Percentiles rank a stretch among this genome's conserved stretches.
Conservation (phyloP, 805 yeast species). For the Ogataea saltuana region DNA sequence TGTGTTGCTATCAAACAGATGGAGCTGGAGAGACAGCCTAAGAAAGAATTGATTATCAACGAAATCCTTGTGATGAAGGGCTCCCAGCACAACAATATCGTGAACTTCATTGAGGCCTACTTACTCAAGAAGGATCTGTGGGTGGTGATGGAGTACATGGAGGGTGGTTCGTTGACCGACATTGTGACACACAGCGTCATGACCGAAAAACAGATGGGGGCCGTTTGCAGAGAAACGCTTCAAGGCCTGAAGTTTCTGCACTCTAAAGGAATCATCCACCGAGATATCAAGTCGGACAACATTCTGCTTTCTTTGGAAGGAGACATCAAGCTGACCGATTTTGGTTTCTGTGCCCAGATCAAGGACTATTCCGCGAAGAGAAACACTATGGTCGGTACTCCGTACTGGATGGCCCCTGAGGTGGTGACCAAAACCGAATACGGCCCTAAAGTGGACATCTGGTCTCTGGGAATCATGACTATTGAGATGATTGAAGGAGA, state of each 20-base stretch:
- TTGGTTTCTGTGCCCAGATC: slow-evolving; percentile 73
- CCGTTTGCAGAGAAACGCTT: slow-evolving; percentile 89
- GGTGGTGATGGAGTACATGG: slow-evolving; percentile 99
- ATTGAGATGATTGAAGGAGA: slow-evolving; percentile 87
- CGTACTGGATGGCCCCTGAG: slow-evolving; percentile 92
- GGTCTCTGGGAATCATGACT: slow-evolving; percentile 85
- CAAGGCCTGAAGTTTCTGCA: slow-evolving; percentile 86
- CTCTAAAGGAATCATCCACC: slow-evolving; percentile 87
- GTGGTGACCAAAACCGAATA: slow-evolving; percentile 78
- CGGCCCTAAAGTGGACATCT: slow-evolving; percentile 79
- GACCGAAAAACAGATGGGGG: slow-evolving; percentile 94
- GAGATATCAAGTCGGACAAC: slow-evolving; percentile 96
- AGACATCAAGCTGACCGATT: slow-evolving; percentile 88
- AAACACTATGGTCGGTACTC: slow-evolving; percentile 87
- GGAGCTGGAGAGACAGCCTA: slow-evolving; percentile 92
- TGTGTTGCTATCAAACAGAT: slow-evolving; percentile 95
- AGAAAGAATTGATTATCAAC: slow-evolving; percentile 90
- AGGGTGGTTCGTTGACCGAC: slow-evolving; percentile 95
- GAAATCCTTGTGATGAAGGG: slow-evolving; percentile 97
- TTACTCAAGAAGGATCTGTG: slow-evolving; percentile 77
- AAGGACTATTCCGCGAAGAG: slow-evolving; percentile 72
- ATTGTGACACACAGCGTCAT: slow-evolving; percentile 85
- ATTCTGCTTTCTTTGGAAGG: slow-evolving; percentile 81
- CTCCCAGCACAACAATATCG: slow-evolving; percentile 86
- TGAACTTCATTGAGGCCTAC: slow-evolving; percentile 88